Evolutionary conservation across 495 filamentous ascomycete genomes (phyloP), one percentile per base, ranked within the genome.

Genomic region (Tetracladium marchalianum): DNA sequence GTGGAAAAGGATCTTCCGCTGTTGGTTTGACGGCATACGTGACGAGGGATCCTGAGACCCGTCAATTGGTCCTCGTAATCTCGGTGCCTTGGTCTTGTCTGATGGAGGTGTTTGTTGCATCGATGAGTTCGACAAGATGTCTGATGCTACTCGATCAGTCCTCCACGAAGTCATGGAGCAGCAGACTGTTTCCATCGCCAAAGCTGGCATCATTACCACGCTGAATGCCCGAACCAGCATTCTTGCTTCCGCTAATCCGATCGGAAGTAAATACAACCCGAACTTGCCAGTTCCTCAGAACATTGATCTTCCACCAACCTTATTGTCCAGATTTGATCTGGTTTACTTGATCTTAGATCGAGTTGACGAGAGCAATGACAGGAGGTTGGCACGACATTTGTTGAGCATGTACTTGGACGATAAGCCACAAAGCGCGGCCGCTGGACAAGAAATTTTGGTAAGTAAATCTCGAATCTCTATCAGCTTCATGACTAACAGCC

Each of bases 151-250:
- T 0, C 82, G 92, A 31, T 95, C 90, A 3, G 92, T 97, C 9
- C 74, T 98, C 31, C 92, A 98, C 72, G 92, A 98, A 79, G 92
- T 98, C 13, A 98, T 98, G 92, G 92, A 98, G 60, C 92, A 98
- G 65, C 92, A 98, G 69, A 98, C 92, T 1, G 90, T 98, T 11
- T 97, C 93, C 1, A 93, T 98, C 49, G 92, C 92, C 48, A 98
- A 98, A 70, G 92, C 92, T 1, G 92, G 92, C 56, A 98, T 98
- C 66, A 98, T 98, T 66, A 98, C 92, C 2, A 97, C 92, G 1
- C 71, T 98, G 50, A 98, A 98, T 59, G 92, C 92, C 36, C 76
- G 92, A 47, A 95, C 92, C 1, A 87, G 81, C 45, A 94, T 98
- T 54, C 74, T 98, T 19, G 92, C 92, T 10, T 97, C 90, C 10